Percentiles rank a stretch among this genome's conserved stretches.
These are phyloP conservation scores for Hypholoma fasciculare DNA, from an alignment of 768 basidiomycete species.

Conservation along the genomic window DNA sequence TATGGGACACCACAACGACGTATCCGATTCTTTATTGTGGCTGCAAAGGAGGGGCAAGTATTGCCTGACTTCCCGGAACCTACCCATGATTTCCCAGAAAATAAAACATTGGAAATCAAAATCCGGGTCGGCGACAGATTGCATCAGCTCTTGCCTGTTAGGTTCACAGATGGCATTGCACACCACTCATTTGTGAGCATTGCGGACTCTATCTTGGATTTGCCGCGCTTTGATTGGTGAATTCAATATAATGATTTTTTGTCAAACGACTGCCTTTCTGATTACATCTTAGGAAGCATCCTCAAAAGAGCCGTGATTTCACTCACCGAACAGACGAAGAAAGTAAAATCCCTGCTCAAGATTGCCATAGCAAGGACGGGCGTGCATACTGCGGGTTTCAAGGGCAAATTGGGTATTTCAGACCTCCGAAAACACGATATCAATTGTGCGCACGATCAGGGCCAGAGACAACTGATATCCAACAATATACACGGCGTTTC, in stretches of 20 bases:
- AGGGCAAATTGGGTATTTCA: conserved; percentile 31
- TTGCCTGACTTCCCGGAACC: conserved; percentile 57
- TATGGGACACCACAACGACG: conserved; percentile 60
- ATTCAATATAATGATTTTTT: conserved; percentile 5
- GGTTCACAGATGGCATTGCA: conserved; percentile 47
- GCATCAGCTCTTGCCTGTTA: conserved; percentile 40
- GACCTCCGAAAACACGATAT: conserved; percentile 37
- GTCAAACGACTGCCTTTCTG: neutral
- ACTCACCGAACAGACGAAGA: too few relatives aligned
- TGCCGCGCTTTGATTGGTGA: conserved; percentile 76
- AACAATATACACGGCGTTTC: conserved; percentile 66
- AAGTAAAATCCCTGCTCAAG: conserved; percentile 18
- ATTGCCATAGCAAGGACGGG: conserved; percentile 27
- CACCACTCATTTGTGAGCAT: conserved; percentile 60
- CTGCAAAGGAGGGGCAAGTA: conserved; percentile 38
- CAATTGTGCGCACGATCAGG: conserved; percentile 48
- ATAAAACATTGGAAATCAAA: conserved; percentile 50
- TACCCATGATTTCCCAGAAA: conserved; percentile 49
- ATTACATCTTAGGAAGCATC: conserved; percentile 33
- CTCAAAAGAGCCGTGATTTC: conserved; percentile 13
- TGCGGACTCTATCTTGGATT: conserved; percentile 72
- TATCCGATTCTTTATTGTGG: conserved; percentile 53
- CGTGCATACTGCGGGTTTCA: conserved; percentile 36
- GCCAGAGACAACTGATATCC: conserved; percentile 47
- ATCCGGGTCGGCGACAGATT: conserved; percentile 36